A percentile compares a stretch with the other conserved stretches of the same genome.
Conservation (phyloP, 129 eudicot species). For the Chrysanthemum seticuspe region DNA sequence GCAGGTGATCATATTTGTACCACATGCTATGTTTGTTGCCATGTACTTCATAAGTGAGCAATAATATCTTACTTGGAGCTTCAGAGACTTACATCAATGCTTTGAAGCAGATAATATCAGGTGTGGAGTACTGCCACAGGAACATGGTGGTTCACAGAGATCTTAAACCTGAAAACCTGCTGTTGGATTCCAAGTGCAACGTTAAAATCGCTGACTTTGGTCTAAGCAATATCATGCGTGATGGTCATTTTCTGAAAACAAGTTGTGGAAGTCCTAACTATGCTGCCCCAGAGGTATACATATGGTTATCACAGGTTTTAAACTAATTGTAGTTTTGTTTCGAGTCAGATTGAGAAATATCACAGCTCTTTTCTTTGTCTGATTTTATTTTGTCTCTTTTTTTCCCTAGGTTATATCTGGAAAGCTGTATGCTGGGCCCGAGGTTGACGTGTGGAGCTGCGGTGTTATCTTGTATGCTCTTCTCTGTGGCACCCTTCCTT, state of each 20-base stretch:
- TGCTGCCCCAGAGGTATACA: slow-evolving; percentile 93
- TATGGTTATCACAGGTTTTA: background rate
- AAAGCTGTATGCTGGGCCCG: slow-evolving; percentile 95
- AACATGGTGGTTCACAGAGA: slow-evolving; percentile 99
- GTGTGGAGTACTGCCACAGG: slow-evolving; percentile 96
- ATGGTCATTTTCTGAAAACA: slow-evolving; percentile 96
- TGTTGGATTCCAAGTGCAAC: slow-evolving; percentile 78
- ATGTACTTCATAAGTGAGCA: slow-evolving; percentile 16
- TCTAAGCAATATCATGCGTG: slow-evolving; percentile 93
- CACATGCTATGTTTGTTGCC: background rate
- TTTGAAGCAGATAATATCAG: slow-evolving; percentile 81
- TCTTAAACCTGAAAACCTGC: slow-evolving; percentile 87
- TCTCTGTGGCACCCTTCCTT: slow-evolving; percentile 96
- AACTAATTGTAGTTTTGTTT: background rate
- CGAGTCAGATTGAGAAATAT: background rate
- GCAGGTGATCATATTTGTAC: slow-evolving; percentile 46
- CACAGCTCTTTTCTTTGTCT: background rate
- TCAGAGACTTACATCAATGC: background rate
- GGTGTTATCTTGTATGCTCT: slow-evolving; percentile 98
- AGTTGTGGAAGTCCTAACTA: slow-evolving; percentile 99
- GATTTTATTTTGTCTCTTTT: background rate
- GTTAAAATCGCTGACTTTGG: slow-evolving; percentile 99
- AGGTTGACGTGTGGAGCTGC: slow-evolving; percentile 99
- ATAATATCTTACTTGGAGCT: background rate
- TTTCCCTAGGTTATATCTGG: slow-evolving; percentile 82